phyloP scores from a whole-genome alignment of 2,329 filamentous ascomycete genomes.

The Annulohypoxylon truncatum region DNA sequence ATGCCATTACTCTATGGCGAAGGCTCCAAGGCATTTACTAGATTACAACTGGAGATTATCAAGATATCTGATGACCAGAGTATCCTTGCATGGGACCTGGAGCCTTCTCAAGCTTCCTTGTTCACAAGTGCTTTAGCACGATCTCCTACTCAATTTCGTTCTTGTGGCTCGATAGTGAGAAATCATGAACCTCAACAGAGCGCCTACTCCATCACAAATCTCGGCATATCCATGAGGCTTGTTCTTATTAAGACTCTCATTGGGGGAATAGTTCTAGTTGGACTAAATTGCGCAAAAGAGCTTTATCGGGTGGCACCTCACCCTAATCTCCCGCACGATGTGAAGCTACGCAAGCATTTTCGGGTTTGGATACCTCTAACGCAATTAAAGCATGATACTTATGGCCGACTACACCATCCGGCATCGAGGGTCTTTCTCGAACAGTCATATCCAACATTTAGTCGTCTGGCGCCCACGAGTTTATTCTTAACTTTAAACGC shows the following conservation, averaged over 20 bases:
- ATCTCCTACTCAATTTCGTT: constrained; percentile 31
- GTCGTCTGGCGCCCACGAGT: background rate
- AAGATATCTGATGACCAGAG: constrained; percentile 46
- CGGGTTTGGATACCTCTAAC: constrained; percentile 33
- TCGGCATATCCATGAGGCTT: constrained; percentile 32
- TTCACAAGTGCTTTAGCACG: constrained; percentile 27
- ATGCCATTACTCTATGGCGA: constrained; percentile 60
- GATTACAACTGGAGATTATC: constrained; percentile 54
- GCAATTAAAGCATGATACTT: background rate
- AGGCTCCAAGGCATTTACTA: constrained; percentile 47
- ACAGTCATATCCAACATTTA: constrained; percentile 3
- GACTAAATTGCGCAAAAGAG: constrained; percentile 38
- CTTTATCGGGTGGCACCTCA: constrained; percentile 12
- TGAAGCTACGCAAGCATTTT: constrained; percentile 3
- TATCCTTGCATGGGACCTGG: constrained; percentile 46
- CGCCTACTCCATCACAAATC: constrained; percentile 35
- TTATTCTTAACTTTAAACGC: constrained; percentile 16
- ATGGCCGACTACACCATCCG: constrained; percentile 19
- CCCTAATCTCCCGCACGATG: too few relatives aligned
- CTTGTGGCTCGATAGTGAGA: constrained; percentile 39
- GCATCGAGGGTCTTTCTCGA: constrained; percentile 23
- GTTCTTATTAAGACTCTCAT: background rate
- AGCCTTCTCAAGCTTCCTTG: rapidly evolving
- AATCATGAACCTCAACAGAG: background rate
- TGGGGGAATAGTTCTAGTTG: background rate